Evolutionary conservation across 129 eudicot species (phyloP).

Genomic region (Glebionis coronaria): DNA sequence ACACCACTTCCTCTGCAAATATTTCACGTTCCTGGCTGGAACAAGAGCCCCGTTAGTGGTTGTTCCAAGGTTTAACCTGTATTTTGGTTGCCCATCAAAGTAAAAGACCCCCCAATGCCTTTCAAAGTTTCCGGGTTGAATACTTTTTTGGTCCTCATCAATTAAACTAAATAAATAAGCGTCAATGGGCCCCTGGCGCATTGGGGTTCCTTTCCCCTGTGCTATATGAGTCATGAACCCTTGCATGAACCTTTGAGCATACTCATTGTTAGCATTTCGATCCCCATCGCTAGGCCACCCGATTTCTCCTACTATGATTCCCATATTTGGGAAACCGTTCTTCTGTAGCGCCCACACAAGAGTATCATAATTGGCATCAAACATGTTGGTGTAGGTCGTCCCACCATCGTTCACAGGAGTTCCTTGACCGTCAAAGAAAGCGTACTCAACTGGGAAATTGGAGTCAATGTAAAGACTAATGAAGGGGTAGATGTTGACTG

Average conservation of each 20-base stretch:
- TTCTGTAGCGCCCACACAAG: slow-evolving; percentile 79
- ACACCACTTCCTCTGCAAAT: slow-evolving; percentile 65
- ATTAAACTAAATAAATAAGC: slow-evolving; percentile 77
- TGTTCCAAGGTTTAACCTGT: slow-evolving; percentile 53
- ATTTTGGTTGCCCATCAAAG: slow-evolving; percentile 74
- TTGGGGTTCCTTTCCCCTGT: slow-evolving; percentile 68
- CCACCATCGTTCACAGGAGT: slow-evolving; percentile 73
- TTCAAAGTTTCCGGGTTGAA: slow-evolving; percentile 87
- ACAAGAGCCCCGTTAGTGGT: slow-evolving; percentile 37
- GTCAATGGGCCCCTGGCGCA: slow-evolving; percentile 64
- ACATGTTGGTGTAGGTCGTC: slow-evolving; percentile 61
- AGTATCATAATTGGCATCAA: slow-evolving; percentile 88
- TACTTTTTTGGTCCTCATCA: slow-evolving; percentile 80
- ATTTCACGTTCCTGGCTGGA: slow-evolving; percentile 46
- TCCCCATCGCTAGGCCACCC: slow-evolving; percentile 99
- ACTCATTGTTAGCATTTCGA: slow-evolving; percentile 45
- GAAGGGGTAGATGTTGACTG: slow-evolving; percentile 91
- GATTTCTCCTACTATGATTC: slow-evolving; percentile 80
- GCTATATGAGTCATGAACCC: slow-evolving; percentile 64
- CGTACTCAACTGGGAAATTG: slow-evolving; percentile 79
- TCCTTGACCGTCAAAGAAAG: slow-evolving; percentile 60
- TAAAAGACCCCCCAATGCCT: slow-evolving; percentile 90
- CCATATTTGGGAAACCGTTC: slow-evolving; percentile 60
- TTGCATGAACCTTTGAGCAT: slow-evolving; percentile 81
- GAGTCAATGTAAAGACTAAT: slow-evolving; percentile 79